Conservation (phyloP, 139 green algal species). For the Micractinium conductrix region DNA sequence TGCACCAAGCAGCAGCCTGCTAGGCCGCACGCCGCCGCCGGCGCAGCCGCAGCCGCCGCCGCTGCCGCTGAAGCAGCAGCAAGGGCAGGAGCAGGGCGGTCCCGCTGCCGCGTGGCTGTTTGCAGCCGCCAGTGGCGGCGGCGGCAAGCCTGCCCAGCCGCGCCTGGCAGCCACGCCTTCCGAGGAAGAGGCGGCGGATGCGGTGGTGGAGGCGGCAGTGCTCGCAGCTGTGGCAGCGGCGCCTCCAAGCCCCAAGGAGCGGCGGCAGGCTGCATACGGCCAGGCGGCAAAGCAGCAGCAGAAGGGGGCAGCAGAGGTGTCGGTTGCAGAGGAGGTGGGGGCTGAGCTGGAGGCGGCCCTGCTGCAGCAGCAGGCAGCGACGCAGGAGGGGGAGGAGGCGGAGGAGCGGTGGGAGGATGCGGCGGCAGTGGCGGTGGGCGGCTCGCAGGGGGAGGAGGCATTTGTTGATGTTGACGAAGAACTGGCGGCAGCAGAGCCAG, state of each 20-base stretch:
- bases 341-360: background rate
- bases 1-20: background rate
- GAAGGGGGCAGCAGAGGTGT: background rate
- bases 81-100: no score
- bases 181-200: background rate
- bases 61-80: no score
- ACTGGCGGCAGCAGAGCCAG: background rate
- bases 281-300: background rate
- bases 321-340: background rate
- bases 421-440: background rate
- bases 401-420: conserved; percentile 1
- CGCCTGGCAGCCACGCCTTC: background rate
- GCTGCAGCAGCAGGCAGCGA: background rate
- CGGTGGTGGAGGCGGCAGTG: background rate
- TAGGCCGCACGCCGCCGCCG: background rate
- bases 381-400: background rate
- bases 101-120: no score
- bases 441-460: background rate
- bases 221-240: background rate
- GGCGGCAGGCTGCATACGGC: background rate
- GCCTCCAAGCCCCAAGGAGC: background rate
- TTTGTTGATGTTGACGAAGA: background rate
- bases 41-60: background rate
- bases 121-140: no score
- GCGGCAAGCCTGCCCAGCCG: background rate